Conservation (phyloP, 805 yeast species). For the Wickerhamiella slavikovae region DNA sequence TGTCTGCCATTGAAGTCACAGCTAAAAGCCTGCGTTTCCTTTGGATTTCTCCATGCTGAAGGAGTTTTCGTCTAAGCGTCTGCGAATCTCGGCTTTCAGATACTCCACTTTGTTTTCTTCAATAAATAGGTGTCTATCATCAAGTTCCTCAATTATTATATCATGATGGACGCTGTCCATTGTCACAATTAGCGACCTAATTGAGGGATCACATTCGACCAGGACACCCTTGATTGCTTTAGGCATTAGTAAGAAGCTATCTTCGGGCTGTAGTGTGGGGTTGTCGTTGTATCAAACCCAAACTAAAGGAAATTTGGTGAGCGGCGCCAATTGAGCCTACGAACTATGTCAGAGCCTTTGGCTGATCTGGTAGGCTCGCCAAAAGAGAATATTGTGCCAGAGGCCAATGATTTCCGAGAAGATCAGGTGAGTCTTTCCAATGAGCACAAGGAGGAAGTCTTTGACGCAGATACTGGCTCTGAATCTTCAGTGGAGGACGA, state of each 20-base stretch:
- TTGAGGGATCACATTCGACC: conserved; percentile 66
- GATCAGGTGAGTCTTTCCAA: not conserved
- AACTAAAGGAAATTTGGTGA: not conserved
- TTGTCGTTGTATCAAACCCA: too few species aligned
- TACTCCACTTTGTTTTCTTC: conserved; percentile 56
- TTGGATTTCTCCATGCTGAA: conserved; percentile 84
- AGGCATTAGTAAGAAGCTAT: conserved; percentile 6
- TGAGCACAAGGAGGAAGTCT: not conserved
- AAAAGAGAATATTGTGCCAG: not conserved
- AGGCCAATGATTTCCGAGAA: not conserved
- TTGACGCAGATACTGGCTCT: not conserved
- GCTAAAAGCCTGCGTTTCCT: too few species aligned
- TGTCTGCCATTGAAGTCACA: too few species aligned
- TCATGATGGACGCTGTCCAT: conserved; percentile 63
- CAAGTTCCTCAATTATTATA: conserved; percentile 59
- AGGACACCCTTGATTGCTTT: conserved; percentile 16
- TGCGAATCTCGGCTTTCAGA: conserved; percentile 59
- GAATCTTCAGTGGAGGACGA: conserved; percentile 16
- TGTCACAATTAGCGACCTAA: conserved; percentile 63
- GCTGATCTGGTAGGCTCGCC: not conserved
- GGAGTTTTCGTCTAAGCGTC: conserved; percentile 59
- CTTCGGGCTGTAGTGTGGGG: not conserved
- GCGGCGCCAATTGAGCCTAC: not conserved
- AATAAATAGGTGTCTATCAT: conserved; percentile 74
- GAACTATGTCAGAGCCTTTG: not conserved